Conservation (phyloP, 2,329 filamentous ascomycete species). For the Alternaria burnsii region DNA sequence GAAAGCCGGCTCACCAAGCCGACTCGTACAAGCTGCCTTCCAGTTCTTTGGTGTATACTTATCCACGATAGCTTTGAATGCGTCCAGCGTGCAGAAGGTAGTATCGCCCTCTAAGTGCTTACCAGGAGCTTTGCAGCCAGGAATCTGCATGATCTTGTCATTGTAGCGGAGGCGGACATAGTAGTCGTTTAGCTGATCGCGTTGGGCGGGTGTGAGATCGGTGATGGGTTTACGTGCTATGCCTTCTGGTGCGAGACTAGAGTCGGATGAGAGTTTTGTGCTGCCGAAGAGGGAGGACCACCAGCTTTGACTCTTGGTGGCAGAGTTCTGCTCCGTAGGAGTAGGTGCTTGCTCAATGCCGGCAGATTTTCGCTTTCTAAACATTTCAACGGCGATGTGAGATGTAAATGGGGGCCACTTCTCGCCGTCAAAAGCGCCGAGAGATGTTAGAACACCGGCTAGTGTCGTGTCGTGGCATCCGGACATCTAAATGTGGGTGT, state of each 20-base stretch:
- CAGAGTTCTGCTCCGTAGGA: constrained; percentile 10
- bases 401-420: constrained; percentile 94
- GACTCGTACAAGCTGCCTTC: constrained; percentile 69
- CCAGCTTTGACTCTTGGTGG: constrained; percentile 40
- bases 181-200: constrained; percentile 72
- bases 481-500: constrained; percentile 59
- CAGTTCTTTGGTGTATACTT: constrained; percentile 86
- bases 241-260: constrained; percentile 36
- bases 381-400: constrained; percentile 90
- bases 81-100: constrained; percentile 89
- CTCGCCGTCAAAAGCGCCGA: constrained; percentile 78
- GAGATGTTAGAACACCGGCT: constrained; percentile 76
- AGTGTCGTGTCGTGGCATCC: constrained; percentile 96
- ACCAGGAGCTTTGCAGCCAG: constrained; percentile 77
- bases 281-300: constrained; percentile 50
- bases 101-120: constrained; percentile 89
- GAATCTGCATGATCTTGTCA: constrained; percentile 80
- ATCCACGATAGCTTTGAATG: constrained; percentile 93
- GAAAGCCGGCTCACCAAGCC: constrained; percentile 64
- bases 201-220: constrained; percentile 66
- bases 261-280: constrained; percentile 19
- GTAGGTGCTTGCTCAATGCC: background rate
- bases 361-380: constrained; percentile 62
- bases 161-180: constrained; percentile 94
- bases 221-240: constrained; percentile 69